Base-by-base conservation (phyloP, 73 alveolate species). In the Paramecium bursaria region DNA sequence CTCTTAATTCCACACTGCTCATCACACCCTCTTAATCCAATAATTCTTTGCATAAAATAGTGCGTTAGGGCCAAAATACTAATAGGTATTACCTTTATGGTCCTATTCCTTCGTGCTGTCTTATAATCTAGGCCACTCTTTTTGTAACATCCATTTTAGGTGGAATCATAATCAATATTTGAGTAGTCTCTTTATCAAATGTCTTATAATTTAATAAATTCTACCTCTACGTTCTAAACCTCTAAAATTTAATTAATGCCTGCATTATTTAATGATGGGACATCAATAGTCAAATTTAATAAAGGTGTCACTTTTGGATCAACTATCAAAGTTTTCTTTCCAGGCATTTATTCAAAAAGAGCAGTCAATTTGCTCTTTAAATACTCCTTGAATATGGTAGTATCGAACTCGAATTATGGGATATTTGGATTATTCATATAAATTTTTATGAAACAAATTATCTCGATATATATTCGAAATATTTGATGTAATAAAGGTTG, bases 41-140 rank as follows among this genome's bases (percentile, higher is more conserved):
- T 1, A 61, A 55, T 75, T 75, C 88, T 21, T 75, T 75, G n/a
- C 77, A 53, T 3, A 75, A 15, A 26, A 52, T 75, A 17, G 88
- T 75, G 15, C 88, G 48, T 29, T 53, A 50, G 10, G 88, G 88
- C 88, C 88, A 75, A 30, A 50, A 75, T 3, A 75, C 75, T 17
- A 75, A 26, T 17, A 19, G 33, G 21, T 50, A 49, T 3, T 53
- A 44, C 21, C 22, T 75, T 21, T 75, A 33, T 3, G 88, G 77
- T 19, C 76, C 76, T 25, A 25, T 57, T 0, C 50, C 76, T 1
- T 39, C 49, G 49, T 39, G 5, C 11, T 33, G 51, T 57, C 31
- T 57, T 2, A 57, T 57, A 27, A 57, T 26, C 31, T 57, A 29
- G 17, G 76, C 76, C 26, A 57, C 39, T 26, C 17, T 57, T 4